Conservation (phyloP, 2,329 filamentous ascomycete genomes). For the Ascochyta fabae region DNA sequence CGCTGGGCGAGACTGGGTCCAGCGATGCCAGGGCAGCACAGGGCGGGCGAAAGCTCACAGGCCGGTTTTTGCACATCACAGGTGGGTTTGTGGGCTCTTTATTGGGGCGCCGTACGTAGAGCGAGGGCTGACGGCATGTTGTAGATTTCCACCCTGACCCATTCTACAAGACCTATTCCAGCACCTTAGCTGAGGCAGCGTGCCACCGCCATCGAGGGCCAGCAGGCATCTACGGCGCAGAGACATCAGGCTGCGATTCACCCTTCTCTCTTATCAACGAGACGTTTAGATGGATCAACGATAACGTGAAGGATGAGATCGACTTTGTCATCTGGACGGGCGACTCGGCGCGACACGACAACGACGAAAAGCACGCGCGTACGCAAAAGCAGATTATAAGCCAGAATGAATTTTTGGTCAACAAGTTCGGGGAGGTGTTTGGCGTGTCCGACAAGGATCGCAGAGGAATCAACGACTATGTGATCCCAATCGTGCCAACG, state of each 20-base stretch:
- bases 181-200: slow-evolving; percentile 69
- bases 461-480: slow-evolving; percentile 60
- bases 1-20: slow-evolving; percentile 20
- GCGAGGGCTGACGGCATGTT: slow-evolving; percentile 12
- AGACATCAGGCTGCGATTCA: slow-evolving; percentile 87
- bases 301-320: slow-evolving; percentile 76
- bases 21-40: slow-evolving; percentile 19
- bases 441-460: slow-evolving; percentile 54
- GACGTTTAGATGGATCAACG: slow-evolving; percentile 86
- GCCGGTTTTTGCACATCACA: slow-evolving; percentile 87
- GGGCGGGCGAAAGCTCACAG: slow-evolving; percentile 51
- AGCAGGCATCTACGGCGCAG: slow-evolving; percentile 82
- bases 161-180: slow-evolving; percentile 81
- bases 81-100: slow-evolving; percentile 58
- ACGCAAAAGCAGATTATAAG: slow-evolving; percentile 75
- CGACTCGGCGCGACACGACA: slow-evolving; percentile 88
- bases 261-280: slow-evolving; percentile 81
- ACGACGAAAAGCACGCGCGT: slow-evolving; percentile 80
- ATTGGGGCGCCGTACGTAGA: background rate
- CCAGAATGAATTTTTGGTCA: slow-evolving; percentile 76
- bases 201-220: slow-evolving; percentile 82
- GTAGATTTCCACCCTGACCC: slow-evolving; percentile 90
- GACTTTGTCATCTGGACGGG: slow-evolving; percentile 96
- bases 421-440: slow-evolving; percentile 80
- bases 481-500: slow-evolving; percentile 84